A percentile compares a stretch with the other conserved stretches of the same genome.
These are phyloP conservation scores for Diaporthe vaccinii DNA, from an alignment of 2,329 filamentous ascomycete species.

Conservation along the genomic window DNA sequence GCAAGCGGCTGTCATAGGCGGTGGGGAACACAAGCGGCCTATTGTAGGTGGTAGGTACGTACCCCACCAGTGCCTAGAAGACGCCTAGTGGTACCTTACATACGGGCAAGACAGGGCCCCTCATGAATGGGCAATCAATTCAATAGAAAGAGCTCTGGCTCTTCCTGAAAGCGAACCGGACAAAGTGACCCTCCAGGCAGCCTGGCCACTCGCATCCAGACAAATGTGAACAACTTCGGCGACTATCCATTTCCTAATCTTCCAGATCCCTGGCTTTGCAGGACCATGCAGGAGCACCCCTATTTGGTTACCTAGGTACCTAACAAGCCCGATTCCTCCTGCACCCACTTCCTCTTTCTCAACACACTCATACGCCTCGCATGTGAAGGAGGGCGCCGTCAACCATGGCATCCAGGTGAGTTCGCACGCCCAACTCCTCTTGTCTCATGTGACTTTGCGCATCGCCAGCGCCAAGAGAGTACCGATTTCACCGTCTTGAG, in stretches of 20 bases:
- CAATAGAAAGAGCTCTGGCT: not conserved
- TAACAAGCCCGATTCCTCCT: constrained; percentile 24
- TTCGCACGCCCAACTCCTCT: constrained; percentile 2
- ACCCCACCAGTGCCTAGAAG: constrained; percentile 9
- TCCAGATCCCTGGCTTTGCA: constrained; percentile 34
- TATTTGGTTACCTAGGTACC: constrained; percentile 35
- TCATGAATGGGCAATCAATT: constrained; percentile 11
- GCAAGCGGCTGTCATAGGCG: not conserved
- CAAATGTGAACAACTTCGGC: constrained; percentile 24
- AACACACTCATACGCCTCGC: constrained; percentile 21
- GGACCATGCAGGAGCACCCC: constrained; percentile 29
- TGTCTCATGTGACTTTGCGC: not conserved
- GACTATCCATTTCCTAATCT: constrained; percentile 25
- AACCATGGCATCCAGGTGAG: constrained; percentile 48
- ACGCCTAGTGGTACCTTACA: constrained; percentile 22
- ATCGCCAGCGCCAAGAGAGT: not conserved
- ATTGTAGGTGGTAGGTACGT: constrained; percentile 5
- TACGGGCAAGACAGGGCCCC: constrained; percentile 2
- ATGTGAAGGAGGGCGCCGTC: constrained; percentile 36
- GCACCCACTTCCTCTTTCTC: constrained; percentile 19
- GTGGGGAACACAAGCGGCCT: not conserved
- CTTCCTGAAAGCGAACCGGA: constrained; percentile 20
- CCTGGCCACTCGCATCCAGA: constrained; percentile 26
- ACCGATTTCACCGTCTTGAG: not conserved
- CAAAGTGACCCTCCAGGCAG: constrained; percentile 10